These are phyloP conservation scores for Urochloa ruziziensis DNA, from an alignment of 176 grass and related monocot genomes.

Conservation along the genomic window DNA sequence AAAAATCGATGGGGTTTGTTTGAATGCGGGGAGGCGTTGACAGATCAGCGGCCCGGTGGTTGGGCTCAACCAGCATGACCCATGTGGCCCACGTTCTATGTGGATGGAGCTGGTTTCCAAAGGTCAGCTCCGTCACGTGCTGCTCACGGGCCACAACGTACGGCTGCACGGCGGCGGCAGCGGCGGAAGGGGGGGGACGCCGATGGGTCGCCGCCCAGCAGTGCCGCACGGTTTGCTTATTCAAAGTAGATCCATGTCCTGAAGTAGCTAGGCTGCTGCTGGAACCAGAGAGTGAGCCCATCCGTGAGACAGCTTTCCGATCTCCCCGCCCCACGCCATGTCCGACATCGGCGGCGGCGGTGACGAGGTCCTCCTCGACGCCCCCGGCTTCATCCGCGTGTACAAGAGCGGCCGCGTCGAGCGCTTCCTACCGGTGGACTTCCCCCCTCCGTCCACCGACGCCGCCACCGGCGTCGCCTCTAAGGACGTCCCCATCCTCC, in stretches of 20 bases:
- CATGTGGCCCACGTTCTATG: neutral
- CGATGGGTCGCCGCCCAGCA: neutral
- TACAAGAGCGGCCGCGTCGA: constrained; percentile 66
- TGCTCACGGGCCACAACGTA: neutral
- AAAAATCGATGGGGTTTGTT: no score
- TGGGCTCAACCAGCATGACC: constrained; percentile 5
- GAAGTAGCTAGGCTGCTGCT: neutral
- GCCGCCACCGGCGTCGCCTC: constrained; percentile 43
- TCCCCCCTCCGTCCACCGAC: constrained; percentile 44
- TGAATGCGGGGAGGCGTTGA: constrained; percentile 2
- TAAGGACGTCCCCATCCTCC: constrained; percentile 38
- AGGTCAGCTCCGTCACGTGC: neutral
- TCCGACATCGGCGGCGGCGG: constrained; percentile 21
- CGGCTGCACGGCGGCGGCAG: neutral
- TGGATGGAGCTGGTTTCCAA: neutral
- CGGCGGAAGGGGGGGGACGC: neutral
- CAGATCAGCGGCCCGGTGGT: neutral
- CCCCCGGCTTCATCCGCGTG: constrained; percentile 55
- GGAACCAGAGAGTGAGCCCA: neutral
- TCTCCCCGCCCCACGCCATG: neutral
- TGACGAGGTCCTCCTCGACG: constrained; percentile 51
- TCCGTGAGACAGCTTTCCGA: neutral
- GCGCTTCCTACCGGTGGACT: constrained; percentile 48
- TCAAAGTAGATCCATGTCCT: neutral
- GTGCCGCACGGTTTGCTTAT: no score